A percentile compares a stretch with the other conserved stretches of the same genome.
phyloP scores from a whole-genome alignment of 495 filamentous ascomycete species.

The Xanthoparmelia taractica region DNA sequence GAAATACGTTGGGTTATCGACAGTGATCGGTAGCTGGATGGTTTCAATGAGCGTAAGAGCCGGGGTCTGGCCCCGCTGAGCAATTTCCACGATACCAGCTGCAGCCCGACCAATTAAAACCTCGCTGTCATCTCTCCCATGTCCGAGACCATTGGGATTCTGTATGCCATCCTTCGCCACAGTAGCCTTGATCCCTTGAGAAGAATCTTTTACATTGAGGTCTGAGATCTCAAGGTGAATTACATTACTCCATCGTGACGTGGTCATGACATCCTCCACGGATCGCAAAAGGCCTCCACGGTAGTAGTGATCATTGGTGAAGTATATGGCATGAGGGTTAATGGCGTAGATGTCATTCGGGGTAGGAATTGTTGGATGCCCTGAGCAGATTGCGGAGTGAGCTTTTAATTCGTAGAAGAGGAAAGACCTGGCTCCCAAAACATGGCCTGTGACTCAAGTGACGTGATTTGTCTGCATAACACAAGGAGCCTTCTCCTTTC shows the following conservation, averaged over 20 bases:
- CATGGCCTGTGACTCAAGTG: too few species aligned
- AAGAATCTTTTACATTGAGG: slow-evolving; percentile 18
- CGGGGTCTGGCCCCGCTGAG: slow-evolving; percentile 15
- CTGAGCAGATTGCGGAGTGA: too few species aligned
- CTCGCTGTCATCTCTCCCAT: slow-evolving; percentile 40
- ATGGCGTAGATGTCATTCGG: slow-evolving; percentile 53
- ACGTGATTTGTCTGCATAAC: too few species aligned
- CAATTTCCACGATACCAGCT: slow-evolving; percentile 32
- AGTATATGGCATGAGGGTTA: slow-evolving; percentile 44
- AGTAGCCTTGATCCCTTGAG: slow-evolving; percentile 36
- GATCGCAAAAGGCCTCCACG: slow-evolving; percentile 39
- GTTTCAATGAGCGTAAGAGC: slow-evolving; percentile 38
- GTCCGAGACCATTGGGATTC: slow-evolving; percentile 52
- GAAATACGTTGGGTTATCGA: slow-evolving; percentile 54
- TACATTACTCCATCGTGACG: slow-evolving; percentile 37
- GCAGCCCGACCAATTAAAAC: slow-evolving; percentile 41
- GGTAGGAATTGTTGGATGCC: slow-evolving; percentile 42
- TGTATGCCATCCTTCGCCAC: slow-evolving; percentile 38
- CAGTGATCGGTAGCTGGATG: slow-evolving; percentile 36
- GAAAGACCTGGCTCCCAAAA: too few species aligned
- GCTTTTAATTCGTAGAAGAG: too few species aligned
- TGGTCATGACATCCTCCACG: slow-evolving; percentile 34
- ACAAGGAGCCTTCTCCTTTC: too few species aligned
- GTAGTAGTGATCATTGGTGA: slow-evolving; percentile 56
- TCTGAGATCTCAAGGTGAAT: slow-evolving; percentile 32